These are phyloP conservation scores for Fusarium aywerte DNA, from an alignment of 2,329 filamentous ascomycete species.

Conservation along the genomic window DNA sequence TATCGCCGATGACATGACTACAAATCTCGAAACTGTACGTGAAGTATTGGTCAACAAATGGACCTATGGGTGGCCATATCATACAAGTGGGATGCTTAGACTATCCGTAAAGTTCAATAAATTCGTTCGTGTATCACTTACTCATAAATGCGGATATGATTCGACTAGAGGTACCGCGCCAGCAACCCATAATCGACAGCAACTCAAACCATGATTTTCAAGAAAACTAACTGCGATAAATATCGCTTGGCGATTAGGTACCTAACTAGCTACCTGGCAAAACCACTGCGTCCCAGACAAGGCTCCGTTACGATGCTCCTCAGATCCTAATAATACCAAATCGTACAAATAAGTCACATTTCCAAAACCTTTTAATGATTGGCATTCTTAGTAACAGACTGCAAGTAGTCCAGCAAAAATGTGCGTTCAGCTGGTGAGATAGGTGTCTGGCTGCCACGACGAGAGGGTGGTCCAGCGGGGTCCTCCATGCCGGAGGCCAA, in stretches of 20 bases:
- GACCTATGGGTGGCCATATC: background rate
- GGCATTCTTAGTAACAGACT: constrained; percentile 61
- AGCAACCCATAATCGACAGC: background rate
- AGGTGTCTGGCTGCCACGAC: constrained; percentile 62
- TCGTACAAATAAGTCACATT: constrained; percentile 27
- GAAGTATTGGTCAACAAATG: too few species aligned
- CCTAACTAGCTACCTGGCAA: constrained; percentile 17
- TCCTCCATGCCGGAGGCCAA: constrained; percentile 56
- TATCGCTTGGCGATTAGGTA: constrained; percentile 18
- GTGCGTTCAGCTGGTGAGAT: constrained; percentile 77
- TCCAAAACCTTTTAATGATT: constrained; percentile 42
- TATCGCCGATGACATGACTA: too few species aligned
- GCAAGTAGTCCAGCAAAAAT: constrained; percentile 80
- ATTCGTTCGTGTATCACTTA: background rate
- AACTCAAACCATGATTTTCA: background rate
- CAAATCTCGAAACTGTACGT: too few species aligned
- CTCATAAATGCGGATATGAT: background rate
- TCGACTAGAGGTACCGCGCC: background rate
- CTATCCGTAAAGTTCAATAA: background rate
- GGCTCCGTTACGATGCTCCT: constrained; percentile 35
- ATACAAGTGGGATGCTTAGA: background rate
- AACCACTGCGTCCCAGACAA: constrained; percentile 28
- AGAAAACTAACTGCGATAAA: constrained; percentile 4
- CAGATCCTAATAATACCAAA: constrained; percentile 34
- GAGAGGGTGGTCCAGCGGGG: constrained; percentile 45